phyloP scores from a whole-genome alignment of 179 eudicot genomes.

The Spergularia azorica region DNA sequence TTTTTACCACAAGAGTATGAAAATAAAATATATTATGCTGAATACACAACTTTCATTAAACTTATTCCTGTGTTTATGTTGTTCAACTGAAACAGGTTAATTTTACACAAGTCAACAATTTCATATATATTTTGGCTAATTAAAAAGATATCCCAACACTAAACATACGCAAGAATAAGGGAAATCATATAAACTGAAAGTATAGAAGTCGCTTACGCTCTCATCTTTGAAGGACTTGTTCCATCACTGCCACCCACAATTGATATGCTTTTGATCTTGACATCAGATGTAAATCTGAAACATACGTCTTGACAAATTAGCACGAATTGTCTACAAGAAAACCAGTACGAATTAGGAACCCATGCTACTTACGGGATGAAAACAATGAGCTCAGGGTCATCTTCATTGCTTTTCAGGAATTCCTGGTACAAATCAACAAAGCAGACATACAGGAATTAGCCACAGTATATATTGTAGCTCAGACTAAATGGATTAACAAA shows the following conservation, averaged over 20 bases:
- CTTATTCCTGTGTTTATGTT: too few relatives aligned
- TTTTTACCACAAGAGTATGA: too few relatives aligned
- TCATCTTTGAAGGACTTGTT: slow-evolving; percentile 97
- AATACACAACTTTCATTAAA: too few relatives aligned
- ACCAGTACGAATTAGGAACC: background rate
- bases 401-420: slow-evolving; percentile 93
- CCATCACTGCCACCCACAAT: slow-evolving; percentile 97
- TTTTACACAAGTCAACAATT: too few relatives aligned
- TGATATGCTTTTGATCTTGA: slow-evolving; percentile 95
- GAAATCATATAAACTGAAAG: slow-evolving; percentile 1
- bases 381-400: slow-evolving; percentile 91
- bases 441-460: too few relatives aligned
- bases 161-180: slow-evolving; percentile 3
- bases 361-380: slow-evolving; percentile 81
- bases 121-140: background rate
- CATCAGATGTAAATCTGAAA: slow-evolving; percentile 90
- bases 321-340: slow-evolving; percentile 14
- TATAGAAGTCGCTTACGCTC: slow-evolving; percentile 66
- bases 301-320: slow-evolving; percentile 19
- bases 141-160: background rate
- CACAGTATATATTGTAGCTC: too few relatives aligned
- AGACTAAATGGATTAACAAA: background rate
- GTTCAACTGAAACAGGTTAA: too few relatives aligned
- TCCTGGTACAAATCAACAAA: slow-evolving; percentile 44
- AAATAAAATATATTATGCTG: too few relatives aligned